Conservation (phyloP, 2,329 filamentous ascomycete species). For the Monosporascus sp. region DNA sequence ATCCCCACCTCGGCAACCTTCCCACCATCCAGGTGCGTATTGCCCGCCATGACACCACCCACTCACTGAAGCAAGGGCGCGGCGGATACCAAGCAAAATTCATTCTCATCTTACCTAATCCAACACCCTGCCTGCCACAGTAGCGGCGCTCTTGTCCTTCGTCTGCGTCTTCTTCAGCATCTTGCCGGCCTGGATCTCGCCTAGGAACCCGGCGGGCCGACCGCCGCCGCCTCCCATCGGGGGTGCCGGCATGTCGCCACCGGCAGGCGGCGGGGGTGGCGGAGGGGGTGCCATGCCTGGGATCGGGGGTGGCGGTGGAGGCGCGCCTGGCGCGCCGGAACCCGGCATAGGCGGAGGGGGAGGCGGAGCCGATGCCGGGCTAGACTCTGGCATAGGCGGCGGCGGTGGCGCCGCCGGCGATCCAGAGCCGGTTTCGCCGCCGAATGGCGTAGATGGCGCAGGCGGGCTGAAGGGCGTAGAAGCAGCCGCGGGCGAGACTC, state of each 20-base stretch:
- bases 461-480: slow-evolving; percentile 29
- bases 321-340: slow-evolving; percentile 31
- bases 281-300: slow-evolving; percentile 36
- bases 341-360: slow-evolving; percentile 33
- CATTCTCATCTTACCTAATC: slow-evolving; percentile 28
- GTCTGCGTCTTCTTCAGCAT: slow-evolving; percentile 82
- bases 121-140: slow-evolving; percentile 71
- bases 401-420: slow-evolving; percentile 26
- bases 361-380: slow-evolving; percentile 24
- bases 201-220: slow-evolving; percentile 62
- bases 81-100: not conserved
- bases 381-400: slow-evolving; percentile 32
- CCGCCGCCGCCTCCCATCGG: slow-evolving; percentile 39
- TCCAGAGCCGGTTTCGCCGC: slow-evolving; percentile 26
- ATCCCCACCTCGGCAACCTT: too few relatives aligned
- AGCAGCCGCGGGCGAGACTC: slow-evolving; percentile 34
- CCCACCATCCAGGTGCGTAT: too few relatives aligned
- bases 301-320: slow-evolving; percentile 38
- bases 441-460: slow-evolving; percentile 21
- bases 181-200: slow-evolving; percentile 77
- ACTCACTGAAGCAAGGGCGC: not conserved
- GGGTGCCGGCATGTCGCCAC: slow-evolving; percentile 39
- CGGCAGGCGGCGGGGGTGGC: slow-evolving; percentile 39
- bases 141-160: slow-evolving; percentile 72
- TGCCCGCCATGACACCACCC: not conserved